phyloP scores from a whole-genome alignment of 495 filamentous ascomycete genomes.

The Penicillium bialowiezense region DNA sequence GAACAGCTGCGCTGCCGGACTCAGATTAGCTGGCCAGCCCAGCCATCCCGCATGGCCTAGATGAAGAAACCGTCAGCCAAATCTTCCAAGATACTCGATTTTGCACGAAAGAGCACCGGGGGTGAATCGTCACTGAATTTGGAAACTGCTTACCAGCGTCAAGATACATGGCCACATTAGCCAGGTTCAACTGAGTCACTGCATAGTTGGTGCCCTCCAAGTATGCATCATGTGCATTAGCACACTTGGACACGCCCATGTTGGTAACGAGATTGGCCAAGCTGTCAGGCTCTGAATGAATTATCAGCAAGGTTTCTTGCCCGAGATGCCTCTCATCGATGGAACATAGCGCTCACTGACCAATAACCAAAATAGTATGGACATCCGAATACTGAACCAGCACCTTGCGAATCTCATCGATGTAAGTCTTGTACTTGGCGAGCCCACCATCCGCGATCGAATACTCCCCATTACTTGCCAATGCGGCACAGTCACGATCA shows the following conservation, averaged over 20 bases:
- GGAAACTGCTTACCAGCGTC: conserved; percentile 57
- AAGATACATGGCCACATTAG: conserved; percentile 80
- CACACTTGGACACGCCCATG: conserved; percentile 58
- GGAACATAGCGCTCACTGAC: conserved; percentile 27
- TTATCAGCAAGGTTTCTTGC: conserved; percentile 40
- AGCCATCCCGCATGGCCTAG: conserved; percentile 64
- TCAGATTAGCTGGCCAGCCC: conserved; percentile 76
- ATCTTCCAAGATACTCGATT: too few species aligned
- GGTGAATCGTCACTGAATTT: too few species aligned
- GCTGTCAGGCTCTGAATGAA: conserved; percentile 66
- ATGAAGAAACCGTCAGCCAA: neutral
- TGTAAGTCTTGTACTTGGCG: conserved; percentile 66
- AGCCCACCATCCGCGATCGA: conserved; percentile 57
- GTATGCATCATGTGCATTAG: conserved; percentile 61
- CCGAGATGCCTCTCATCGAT: neutral
- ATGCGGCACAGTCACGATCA: conserved; percentile 73
- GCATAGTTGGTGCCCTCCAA: conserved; percentile 71
- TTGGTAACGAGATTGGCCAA: conserved; percentile 83
- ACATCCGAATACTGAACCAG: conserved; percentile 30
- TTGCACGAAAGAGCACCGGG: too few species aligned
- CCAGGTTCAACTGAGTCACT: conserved; percentile 64
- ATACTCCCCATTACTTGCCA: conserved; percentile 75
- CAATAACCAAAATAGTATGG: conserved; percentile 49
- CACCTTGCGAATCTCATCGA: conserved; percentile 52
- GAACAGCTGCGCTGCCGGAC: conserved; percentile 66